phyloP scores from a whole-genome alignment of 257 asterid genomes.

The Jacaranda mimosifolia region DNA sequence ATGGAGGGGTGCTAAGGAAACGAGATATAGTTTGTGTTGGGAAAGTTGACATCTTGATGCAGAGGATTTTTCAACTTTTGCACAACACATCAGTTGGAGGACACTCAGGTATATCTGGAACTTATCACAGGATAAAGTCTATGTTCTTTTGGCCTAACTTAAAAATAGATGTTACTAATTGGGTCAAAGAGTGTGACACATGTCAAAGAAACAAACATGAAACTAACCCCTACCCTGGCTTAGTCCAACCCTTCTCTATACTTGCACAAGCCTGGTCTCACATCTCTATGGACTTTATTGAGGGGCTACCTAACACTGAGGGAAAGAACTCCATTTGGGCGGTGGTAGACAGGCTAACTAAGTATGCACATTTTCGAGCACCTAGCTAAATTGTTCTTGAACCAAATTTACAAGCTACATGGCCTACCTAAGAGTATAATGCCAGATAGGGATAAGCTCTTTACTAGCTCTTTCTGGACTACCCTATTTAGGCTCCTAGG shows the following conservation, averaged over 20 bases:
- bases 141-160: too few relatives aligned
- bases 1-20: background rate
- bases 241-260: background rate
- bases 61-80: background rate
- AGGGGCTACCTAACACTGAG: background rate
- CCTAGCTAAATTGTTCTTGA: background rate
- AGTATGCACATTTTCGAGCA: background rate
- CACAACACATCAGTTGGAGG: background rate
- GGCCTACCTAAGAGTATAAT: background rate
- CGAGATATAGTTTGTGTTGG: background rate
- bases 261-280: background rate
- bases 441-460: background rate
- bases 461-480: too few relatives aligned
- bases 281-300: background rate
- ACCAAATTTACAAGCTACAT: background rate
- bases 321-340: background rate
- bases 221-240: background rate
- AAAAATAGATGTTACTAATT: too few relatives aligned
- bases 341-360: background rate
- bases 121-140: too few relatives aligned
- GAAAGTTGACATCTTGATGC: fast-evolving
- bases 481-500: background rate
- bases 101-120: background rate
- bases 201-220: too few relatives aligned
- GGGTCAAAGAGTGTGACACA: too few relatives aligned